phyloP scores from a whole-genome alignment of 208 protist species.

The Acanthamoeba culbertsoni region DNA sequence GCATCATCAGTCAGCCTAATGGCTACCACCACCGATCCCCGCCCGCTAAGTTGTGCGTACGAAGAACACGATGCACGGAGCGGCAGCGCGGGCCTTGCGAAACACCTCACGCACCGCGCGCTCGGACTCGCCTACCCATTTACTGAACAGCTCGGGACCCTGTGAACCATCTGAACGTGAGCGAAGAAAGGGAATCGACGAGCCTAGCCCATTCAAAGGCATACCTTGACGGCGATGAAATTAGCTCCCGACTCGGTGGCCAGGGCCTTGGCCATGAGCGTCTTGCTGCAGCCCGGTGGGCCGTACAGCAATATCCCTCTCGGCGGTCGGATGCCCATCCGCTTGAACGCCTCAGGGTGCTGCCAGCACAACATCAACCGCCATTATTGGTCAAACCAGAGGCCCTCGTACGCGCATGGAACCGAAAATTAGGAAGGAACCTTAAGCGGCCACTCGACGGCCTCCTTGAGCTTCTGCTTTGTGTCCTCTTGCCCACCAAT shows the following conservation, averaged over 20 bases:
- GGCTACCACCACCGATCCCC: too few species aligned
- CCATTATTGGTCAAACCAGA: slow-evolving; percentile 76
- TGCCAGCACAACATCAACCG: slow-evolving; percentile 74
- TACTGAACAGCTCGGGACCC: slow-evolving; percentile 89
- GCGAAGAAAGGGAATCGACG: too few species aligned
- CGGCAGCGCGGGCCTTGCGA: slow-evolving; percentile 83
- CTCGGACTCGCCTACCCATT: slow-evolving; percentile 96
- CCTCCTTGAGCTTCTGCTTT: slow-evolving; percentile 90
- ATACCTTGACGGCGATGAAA: slow-evolving; percentile 91
- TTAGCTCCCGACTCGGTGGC: slow-evolving; percentile 87
- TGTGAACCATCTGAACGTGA: neutral
- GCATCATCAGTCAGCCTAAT: neutral
- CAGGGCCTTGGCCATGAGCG: slow-evolving; percentile 90
- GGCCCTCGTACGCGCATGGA: neutral
- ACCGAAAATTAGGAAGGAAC: slow-evolving; percentile 40
- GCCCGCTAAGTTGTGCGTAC: slow-evolving; percentile 70
- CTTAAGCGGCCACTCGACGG: slow-evolving; percentile 86
- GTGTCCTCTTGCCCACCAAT: slow-evolving; percentile 93
- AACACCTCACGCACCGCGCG: slow-evolving; percentile 92
- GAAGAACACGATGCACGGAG: slow-evolving; percentile 96
- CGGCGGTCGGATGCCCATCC: slow-evolving; percentile 92
- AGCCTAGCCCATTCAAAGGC: too few species aligned
- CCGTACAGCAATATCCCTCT: slow-evolving; percentile 92
- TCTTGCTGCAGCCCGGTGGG: slow-evolving; percentile 93
- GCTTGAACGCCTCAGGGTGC: slow-evolving; percentile 89